Percentiles rank a stretch among this genome's conserved stretches.
Evolutionary conservation across 164 flowering plant genomes (phyloP).

Genomic region (Magnolia sinica): DNA sequence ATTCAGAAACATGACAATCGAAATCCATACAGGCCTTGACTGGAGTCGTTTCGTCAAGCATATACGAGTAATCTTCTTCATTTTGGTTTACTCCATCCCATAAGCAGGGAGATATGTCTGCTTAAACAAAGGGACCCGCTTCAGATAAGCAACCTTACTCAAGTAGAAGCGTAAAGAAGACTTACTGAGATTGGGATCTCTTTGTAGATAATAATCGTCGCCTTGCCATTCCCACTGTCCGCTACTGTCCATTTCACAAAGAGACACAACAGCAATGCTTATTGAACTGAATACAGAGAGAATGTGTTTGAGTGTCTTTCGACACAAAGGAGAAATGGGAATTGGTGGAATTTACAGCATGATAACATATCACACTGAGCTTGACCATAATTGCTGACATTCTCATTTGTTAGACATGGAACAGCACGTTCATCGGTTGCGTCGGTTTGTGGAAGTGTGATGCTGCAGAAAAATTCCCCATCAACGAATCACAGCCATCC

Average conservation of each 20-base stretch:
- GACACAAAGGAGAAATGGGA: no score
- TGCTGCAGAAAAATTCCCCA: no score
- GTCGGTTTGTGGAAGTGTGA: no score
- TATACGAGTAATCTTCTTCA: slow-evolving; percentile 52
- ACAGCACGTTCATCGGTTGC: no score
- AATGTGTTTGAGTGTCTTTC: no score
- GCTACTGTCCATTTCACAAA: slow-evolving; percentile 21
- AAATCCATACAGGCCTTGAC: slow-evolving; percentile 73
- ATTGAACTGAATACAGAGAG: no score
- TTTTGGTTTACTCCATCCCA: slow-evolving; percentile 49
- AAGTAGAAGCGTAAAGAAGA: not conserved
- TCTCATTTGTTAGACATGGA: no score
- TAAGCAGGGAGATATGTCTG: slow-evolving; percentile 37
- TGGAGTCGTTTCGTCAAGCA: slow-evolving; percentile 76
- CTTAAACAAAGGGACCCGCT: not conserved
- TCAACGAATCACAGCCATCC: no score
- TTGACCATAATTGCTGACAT: no score
- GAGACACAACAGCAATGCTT: not conserved
- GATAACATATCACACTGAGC: no score
- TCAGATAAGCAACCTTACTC: not conserved
- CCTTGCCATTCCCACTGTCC: slow-evolving; percentile 51
- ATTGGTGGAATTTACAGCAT: no score
- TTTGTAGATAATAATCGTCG: slow-evolving; percentile 32
- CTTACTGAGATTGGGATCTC: slow-evolving; percentile 43
- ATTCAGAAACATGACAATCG: slow-evolving; percentile 35